Evolutionary conservation across 1,284 basidiomycete genomes (phyloP).

Genomic region (Boletus hoseneyae): DNA sequence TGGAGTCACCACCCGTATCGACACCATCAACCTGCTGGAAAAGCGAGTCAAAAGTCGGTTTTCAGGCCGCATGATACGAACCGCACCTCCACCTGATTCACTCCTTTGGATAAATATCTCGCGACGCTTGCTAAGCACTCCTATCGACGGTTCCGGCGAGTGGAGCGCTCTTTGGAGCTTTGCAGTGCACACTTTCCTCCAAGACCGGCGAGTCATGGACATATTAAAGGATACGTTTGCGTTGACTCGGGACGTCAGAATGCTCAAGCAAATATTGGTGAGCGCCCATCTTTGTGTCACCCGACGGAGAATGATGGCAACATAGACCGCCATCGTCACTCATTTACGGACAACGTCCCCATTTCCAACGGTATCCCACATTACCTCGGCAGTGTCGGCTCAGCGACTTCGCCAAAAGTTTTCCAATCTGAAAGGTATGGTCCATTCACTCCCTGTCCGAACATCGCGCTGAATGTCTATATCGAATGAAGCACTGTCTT

Average conservation of each 20-base stretch:
- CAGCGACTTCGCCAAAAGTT: conserved; percentile 55
- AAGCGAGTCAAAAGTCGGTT: conserved; percentile 96
- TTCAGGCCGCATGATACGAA: conserved; percentile 83
- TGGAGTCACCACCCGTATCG: conserved; percentile 79
- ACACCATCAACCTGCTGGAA: conserved; percentile 86
- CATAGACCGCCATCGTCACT: conserved; percentile 50
- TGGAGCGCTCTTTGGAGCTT: conserved; percentile 58
- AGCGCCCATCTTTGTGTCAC: conserved; percentile 27
- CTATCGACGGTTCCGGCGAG: conserved; percentile 34
- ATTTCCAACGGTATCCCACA: conserved; percentile 43
- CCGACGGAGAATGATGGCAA: conserved; percentile 25
- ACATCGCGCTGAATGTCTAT: conserved; percentile 5
- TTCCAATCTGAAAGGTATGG: conserved; percentile 50
- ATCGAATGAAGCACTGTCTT: conserved; percentile 50
- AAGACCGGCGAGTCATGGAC: conserved; percentile 43
- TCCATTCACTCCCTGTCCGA: neutral
- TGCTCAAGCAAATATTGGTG: conserved; percentile 67
- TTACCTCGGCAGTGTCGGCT: conserved; percentile 40
- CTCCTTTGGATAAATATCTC: conserved; percentile 52
- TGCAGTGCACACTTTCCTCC: conserved; percentile 55
- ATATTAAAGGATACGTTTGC: conserved; percentile 58
- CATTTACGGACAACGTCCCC: conserved; percentile 50
- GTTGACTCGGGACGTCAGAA: conserved; percentile 64
- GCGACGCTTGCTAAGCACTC: conserved; percentile 41
- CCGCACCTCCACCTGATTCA: conserved; percentile 54